Base-by-base conservation (phyloP, 2,329 filamentous ascomycete genomes). In the Dothistroma pini region DNA sequence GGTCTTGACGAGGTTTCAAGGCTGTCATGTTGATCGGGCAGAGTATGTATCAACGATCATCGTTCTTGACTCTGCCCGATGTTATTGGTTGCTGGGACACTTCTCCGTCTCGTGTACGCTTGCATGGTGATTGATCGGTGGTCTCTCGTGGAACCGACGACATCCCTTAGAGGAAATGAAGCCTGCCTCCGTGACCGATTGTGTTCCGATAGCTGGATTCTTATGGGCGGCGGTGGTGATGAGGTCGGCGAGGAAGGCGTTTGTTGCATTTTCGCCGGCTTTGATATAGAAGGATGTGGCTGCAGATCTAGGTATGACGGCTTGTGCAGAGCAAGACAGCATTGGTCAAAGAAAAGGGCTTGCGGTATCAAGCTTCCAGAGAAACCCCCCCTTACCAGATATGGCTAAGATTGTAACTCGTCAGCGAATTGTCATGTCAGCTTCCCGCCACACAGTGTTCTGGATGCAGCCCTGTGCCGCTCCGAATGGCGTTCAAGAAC, bases 21-120 rank as follows among this genome's bases (percentile, higher is more conserved):
- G 25, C 21, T 31, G 22, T 38, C 25, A 11, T 38, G 55, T 34
- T 57, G 55, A 57, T 57, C 55, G n/a, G n/a, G 25, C 49, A 54
- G n/a, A n/a, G 34, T 10, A 19, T 38, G 7, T 38, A 5, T 1
- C 5, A 22, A 25, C 12, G 32, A 9, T 54, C 29, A n/a, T 12
- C n/a, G 21, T 53, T 14, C 29, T 14, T 12, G 8, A 41, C 10
- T 34, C 32, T 34, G 31, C 52, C 38, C 52, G 19, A 41, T 11
- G 22, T 41, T 54, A 10, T 32, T 53, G 31, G 7, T 11, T 53
- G 29, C 34, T 29, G 25, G 25, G 25, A 29, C 2, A 29, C 25
- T 29, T 29, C 25, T 6, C 25, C 6, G 25, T 29, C 25, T 29
- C 3, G 6, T 29, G 25, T 29, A 6, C 6, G 25, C 25, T 29